Evolutionary conservation across 169 alveolate species (phyloP).

Genomic region (Eimeria necatrix): DNA sequence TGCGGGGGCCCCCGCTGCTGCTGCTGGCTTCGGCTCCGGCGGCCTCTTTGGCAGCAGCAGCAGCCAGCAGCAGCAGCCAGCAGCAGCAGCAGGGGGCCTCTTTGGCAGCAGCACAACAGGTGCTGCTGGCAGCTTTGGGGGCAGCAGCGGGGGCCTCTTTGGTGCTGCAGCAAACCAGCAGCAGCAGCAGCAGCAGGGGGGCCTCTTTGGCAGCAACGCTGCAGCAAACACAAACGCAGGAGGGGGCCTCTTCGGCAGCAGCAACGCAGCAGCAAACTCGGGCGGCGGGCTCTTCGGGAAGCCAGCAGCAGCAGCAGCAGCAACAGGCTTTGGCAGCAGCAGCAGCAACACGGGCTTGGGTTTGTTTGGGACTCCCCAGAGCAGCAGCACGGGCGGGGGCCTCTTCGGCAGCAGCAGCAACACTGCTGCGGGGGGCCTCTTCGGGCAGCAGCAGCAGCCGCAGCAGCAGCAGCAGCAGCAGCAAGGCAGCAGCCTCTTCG

Average conservation of each 20-base stretch:
- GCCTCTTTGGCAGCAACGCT: conserved; percentile 22
- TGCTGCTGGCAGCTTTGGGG: not conserved
- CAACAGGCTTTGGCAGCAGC: conserved; percentile 17
- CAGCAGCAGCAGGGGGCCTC: conserved; percentile 55
- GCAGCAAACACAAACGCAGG: conserved; percentile 41
- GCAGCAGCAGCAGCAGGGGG: conserved; percentile 63
- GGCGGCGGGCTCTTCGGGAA: conserved; percentile 33
- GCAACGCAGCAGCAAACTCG: conserved; percentile 1
- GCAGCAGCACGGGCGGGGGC: conserved; percentile 28
- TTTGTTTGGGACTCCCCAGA: not conserved
- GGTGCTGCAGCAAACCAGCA: conserved; percentile 27
- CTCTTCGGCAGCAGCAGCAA: conserved; percentile 47
- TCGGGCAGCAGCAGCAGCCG: conserved; percentile 65
- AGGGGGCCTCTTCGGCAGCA: conserved; percentile 55
- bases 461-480: conserved; percentile 35
- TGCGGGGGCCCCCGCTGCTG: not conserved
- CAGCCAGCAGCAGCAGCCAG: conserved; percentile 51
- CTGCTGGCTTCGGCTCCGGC: conserved; percentile 28
- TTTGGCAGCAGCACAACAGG: conserved; percentile 34
- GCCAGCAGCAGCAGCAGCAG: conserved; percentile 55
- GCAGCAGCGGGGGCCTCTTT: not conserved
- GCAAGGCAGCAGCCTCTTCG: conserved; percentile 4
- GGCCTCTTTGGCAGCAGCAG: conserved; percentile 78
- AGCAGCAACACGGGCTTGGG: not conserved
- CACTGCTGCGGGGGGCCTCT: conserved; percentile 28